These are phyloP conservation scores for Colletotrichum eremochloae DNA, from an alignment of 2,329 filamentous ascomycete species.

Conservation along the genomic window DNA sequence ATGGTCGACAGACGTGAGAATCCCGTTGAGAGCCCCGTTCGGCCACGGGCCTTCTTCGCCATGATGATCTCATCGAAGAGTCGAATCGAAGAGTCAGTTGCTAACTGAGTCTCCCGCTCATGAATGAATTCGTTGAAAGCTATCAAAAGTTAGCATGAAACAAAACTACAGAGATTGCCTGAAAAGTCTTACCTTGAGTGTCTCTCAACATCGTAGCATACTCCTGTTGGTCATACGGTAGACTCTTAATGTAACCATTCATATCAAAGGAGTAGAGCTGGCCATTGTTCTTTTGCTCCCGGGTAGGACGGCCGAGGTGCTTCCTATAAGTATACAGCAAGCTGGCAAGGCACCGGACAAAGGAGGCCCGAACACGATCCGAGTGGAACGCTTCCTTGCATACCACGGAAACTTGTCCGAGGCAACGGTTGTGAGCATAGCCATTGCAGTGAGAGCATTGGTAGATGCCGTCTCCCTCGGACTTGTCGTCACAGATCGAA, in stretches of 20 bases:
- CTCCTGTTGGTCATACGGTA: slow-evolving; percentile 75
- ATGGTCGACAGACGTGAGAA: slow-evolving; percentile 73
- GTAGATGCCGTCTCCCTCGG: slow-evolving; percentile 80
- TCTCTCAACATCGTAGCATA: slow-evolving; percentile 75
- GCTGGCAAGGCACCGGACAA: slow-evolving; percentile 75
- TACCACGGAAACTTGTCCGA: slow-evolving; percentile 74
- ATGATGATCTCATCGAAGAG: slow-evolving; percentile 89
- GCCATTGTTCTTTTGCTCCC: slow-evolving; percentile 71
- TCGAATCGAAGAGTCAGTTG: slow-evolving; percentile 75
- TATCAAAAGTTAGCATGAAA: slow-evolving; percentile 46
- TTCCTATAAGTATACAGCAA: slow-evolving; percentile 76
- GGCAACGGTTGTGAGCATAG: slow-evolving; percentile 69
- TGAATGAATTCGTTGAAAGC: slow-evolving; percentile 87
- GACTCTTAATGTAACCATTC: slow-evolving; percentile 73
- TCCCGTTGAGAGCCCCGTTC: slow-evolving; percentile 74
- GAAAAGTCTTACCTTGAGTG: slow-evolving; percentile 68
- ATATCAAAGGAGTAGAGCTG: slow-evolving; percentile 75
- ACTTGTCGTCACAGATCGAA: slow-evolving; percentile 81
- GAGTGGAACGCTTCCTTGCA: slow-evolving; percentile 73
- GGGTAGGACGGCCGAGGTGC: slow-evolving; percentile 69
- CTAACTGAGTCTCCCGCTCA: slow-evolving; percentile 76
- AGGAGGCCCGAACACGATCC: slow-evolving; percentile 73
- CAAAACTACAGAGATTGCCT: neutral
- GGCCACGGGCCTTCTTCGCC: slow-evolving; percentile 78
- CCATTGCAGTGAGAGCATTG: slow-evolving; percentile 76